Evolutionary conservation across 768 basidiomycete genomes (phyloP).

Genomic region (Boletus vinaceobasis): DNA sequence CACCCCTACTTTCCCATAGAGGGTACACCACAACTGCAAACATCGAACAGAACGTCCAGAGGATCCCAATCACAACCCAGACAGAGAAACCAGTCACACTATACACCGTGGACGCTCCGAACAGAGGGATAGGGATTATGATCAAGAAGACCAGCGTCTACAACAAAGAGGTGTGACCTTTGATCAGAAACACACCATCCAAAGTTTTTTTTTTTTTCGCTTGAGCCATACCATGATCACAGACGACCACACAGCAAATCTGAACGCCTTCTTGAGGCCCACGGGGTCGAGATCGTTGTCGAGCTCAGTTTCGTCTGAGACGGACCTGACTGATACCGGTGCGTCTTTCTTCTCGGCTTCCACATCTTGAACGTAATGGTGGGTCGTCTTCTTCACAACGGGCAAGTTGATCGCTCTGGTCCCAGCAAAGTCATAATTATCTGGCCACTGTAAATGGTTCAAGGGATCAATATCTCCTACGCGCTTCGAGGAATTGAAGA

Average conservation of each 20-base stretch:
- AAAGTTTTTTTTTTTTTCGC: not conserved
- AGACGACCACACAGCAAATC: constrained; percentile 76
- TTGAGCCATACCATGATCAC: constrained; percentile 51
- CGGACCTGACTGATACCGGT: constrained; percentile 32
- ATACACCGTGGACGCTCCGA: constrained; percentile 76
- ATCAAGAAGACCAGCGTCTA: constrained; percentile 64
- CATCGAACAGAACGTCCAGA: constrained; percentile 80
- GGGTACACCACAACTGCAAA: constrained; percentile 81
- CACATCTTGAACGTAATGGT: constrained; percentile 19
- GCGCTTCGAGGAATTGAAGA: not conserved
- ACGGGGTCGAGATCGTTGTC: constrained; percentile 64
- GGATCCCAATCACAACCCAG: constrained; percentile 80
- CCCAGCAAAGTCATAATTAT: constrained; percentile 74
- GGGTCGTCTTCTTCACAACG: constrained; percentile 9
- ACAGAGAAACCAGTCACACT: constrained; percentile 60
- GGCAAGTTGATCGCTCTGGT: constrained; percentile 74
- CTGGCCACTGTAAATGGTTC: constrained; percentile 56
- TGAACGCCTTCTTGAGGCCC: constrained; percentile 68
- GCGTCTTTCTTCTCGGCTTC: constrained; percentile 39
- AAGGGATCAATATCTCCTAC: not conserved
- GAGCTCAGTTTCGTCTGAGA: constrained; percentile 37
- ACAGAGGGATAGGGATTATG: constrained; percentile 80
- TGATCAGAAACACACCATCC: not conserved
- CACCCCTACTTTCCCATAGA: constrained; percentile 76
- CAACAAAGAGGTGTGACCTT: not conserved